Evolutionary conservation across 2,329 filamentous ascomycete species (phyloP), one percentile per base, ranked within the genome.

Genomic region (Camillea tinctor): DNA sequence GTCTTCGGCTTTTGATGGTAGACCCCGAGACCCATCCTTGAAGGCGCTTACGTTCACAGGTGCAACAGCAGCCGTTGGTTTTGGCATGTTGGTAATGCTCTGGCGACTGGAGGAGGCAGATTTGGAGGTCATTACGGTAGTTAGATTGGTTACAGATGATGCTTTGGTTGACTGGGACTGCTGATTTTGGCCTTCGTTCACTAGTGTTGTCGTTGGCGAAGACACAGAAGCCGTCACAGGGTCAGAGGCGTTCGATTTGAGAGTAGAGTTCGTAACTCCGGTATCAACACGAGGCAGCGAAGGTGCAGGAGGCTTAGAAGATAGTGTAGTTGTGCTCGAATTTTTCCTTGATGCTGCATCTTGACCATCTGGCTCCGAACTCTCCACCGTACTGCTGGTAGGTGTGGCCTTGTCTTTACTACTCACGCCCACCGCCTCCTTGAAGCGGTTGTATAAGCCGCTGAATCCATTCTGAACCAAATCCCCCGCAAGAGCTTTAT

Each of bases 371-470:
- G 74, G 64, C 69, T 83, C 74, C 2, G 57, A 6, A 21, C 50
- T 57, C 19, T 68, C 71, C 24, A 62, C 26, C 13, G 1, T 55
- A 19, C 59, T 52, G 24, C 61, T 30, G 21, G 54, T 40, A 30
- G 56, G 36, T 6, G 56, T 36, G n/a, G 57, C 13, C 53, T 68
- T 72, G 36, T 73, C 71, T 36, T 76, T 77, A 63, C 85, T 88
- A 50, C 82, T 84, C 15, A 82, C 90, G 17, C 89, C 89, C n/a
- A 96, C 91, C 0, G 88, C 93, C 59, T 91, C 91, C 72, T 88
- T 88, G 68, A 98, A 83, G 44, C 93, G 88, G 75, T 85, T 95
- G 74, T 97, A 98, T 44, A 98, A 79, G 0, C 94, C 93, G 71
- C 91, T 96, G 52, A 98, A 80, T 4, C 94, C 92, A 74, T 94